Percentiles rank a stretch among this genome's conserved stretches.
phyloP scores from a whole-genome alignment of 2,329 filamentous ascomycete species.

The Venturia pyrina region DNA sequence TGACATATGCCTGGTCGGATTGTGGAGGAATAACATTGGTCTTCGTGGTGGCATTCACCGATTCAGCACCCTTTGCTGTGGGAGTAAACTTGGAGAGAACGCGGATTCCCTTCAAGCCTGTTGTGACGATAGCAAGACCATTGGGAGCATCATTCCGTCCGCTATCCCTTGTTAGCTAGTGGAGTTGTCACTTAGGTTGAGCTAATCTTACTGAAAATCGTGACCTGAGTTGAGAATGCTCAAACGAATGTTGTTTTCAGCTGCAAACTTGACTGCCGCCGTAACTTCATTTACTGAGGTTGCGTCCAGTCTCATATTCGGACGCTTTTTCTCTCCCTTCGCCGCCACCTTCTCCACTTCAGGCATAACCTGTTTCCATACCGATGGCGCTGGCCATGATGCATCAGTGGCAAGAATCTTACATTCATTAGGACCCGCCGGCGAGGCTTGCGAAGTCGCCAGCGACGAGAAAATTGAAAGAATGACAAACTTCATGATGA shows the following conservation, averaged over 20 bases:
- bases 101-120: neutral
- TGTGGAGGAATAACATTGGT: constrained; percentile 1
- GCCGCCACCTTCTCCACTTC: neutral
- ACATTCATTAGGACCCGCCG: neutral
- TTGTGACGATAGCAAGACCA: constrained; percentile 1
- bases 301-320: constrained; percentile 6
- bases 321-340: neutral
- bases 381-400: constrained; percentile 1
- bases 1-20: constrained; percentile 4
- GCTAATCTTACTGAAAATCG: constrained; percentile 6
- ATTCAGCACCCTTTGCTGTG: neutral
- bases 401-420: constrained; percentile 8
- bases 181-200: neutral
- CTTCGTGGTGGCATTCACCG: constrained; percentile 2
- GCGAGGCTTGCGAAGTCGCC: neutral
- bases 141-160: constrained; percentile 8
- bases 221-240: constrained; percentile 10
- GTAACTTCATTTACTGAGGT: constrained; percentile 4
- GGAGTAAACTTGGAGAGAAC: neutral
- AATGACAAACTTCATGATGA: neutral
- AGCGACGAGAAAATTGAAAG: neutral
- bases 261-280: constrained; percentile 6
- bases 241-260: constrained; percentile 6
- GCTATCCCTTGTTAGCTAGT: neutral
- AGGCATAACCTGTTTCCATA: constrained; percentile 6